Percentiles rank a stretch among this genome's conserved stretches.
phyloP scores from a whole-genome alignment of 73 alveolate species.

The Stentor coeruleus region DNA sequence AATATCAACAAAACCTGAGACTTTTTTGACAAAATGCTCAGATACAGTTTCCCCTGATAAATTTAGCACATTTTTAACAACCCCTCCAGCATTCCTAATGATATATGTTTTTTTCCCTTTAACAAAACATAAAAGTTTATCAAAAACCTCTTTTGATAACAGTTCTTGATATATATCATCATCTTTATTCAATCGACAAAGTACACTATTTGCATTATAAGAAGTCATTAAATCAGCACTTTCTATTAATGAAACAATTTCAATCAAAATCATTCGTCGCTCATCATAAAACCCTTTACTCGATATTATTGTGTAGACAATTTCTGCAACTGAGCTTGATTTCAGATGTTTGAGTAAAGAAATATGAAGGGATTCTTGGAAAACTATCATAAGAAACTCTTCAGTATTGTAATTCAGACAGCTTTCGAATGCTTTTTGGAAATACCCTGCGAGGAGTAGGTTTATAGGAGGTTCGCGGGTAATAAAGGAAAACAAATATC shows the following conservation, averaged over 20 bases:
- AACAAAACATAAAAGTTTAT: background rate
- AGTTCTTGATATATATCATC: background rate
- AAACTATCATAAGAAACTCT: background rate
- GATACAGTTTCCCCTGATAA: background rate
- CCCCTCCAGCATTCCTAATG: background rate
- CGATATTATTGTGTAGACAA: background rate
- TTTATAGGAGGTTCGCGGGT: background rate
- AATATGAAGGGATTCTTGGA: background rate
- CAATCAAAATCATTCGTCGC: background rate
- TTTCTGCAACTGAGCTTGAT: background rate
- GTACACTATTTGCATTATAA: background rate
- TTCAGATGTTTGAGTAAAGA: background rate
- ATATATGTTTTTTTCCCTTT: background rate
- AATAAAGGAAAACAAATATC: background rate
- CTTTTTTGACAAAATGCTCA: background rate
- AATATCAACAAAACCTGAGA: background rate
- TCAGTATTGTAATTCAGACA: background rate
- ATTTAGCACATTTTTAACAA: background rate
- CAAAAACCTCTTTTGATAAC: background rate
- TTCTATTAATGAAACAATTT: background rate
- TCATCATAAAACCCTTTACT: background rate
- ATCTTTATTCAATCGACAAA: background rate
- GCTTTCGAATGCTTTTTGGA: conserved; percentile 2
- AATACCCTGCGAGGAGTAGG: conserved; percentile 18
- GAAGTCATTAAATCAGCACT: background rate